Base-by-base conservation (phyloP, 176 grass and related monocot genomes). In the Ampelocalamus luodianensis region DNA sequence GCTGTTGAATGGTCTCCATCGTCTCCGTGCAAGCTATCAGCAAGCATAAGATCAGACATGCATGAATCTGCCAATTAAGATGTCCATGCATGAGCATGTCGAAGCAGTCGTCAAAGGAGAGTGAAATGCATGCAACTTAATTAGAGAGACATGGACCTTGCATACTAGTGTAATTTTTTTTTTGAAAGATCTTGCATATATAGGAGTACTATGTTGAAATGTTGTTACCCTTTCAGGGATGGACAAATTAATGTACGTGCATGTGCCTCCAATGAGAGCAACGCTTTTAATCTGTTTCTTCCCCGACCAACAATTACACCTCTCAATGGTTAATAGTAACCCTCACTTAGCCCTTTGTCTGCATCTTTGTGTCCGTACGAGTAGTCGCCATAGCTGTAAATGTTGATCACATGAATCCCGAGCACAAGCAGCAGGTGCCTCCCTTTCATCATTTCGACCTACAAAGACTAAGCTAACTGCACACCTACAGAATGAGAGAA, bases 401-500 rank as follows among this genome's bases (percentile, higher is more conserved):
- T 79, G 75, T 42, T 24, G 75, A 26, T 86, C 74, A 79, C 84
- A 86, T 79, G 84, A 79, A 79, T 86, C 84, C 44, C 53, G 54
- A 60, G 75, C 64, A 26, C 68, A 59, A 29, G 42, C 18, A 23
- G 9, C 7, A 60, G 27, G 23, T 46, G 38, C 8, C 16, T 71
- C 65, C 39, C 53, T 62, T n/a, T 78, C 65, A 71, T 78, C 74
- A 71, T 71, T 48, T 45, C 16, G 54, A 71, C 16, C 24, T 45
- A 72, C 8, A 4, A 18, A 3, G 32, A 65, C 13, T 13, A 44
- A 37, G 12, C 64, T n/a, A n/a, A n/a, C n/a, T 66, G 45, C 38
- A 60, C 50, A 43, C 48, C 72, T 58, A 37, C 83, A 55, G 62
- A 77, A 68, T 43, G 72, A 39, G 74, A 65, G 58, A 1, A 29